A percentile compares a stretch with the other conserved stretches of the same genome.
Evolutionary conservation across 1,139 yeast genomes (phyloP).

Genomic region (Diutina catenulata): DNA sequence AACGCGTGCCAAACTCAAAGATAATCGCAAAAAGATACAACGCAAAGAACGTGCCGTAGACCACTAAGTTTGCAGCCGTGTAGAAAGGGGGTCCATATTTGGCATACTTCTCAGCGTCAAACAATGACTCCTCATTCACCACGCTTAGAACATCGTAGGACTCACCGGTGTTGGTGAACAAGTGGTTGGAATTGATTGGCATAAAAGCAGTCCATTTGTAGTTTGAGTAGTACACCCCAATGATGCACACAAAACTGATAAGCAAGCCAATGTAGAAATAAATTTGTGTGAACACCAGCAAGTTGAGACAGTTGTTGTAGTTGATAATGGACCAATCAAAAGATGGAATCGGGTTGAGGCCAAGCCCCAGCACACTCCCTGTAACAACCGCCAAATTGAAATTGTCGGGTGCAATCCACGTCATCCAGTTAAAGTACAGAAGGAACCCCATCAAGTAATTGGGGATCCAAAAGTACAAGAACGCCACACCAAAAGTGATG

Average conservation of each 20-base stretch:
- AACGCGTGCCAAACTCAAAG: conserved; percentile 8
- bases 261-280: conserved; percentile 31
- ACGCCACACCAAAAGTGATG: conserved; percentile 21
- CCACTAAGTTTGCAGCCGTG: conserved; percentile 33
- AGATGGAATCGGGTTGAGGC: conserved; percentile 41
- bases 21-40: conserved; percentile 8
- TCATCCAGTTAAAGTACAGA: conserved; percentile 49
- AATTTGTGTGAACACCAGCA: conserved; percentile 15
- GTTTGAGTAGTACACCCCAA: conserved; percentile 41
- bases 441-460: conserved; percentile 37
- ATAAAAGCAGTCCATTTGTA: conserved; percentile 39
- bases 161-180: conserved; percentile 38
- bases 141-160: conserved; percentile 29
- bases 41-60: conserved; percentile 1
- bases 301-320: conserved; percentile 22
- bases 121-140: conserved; percentile 23
- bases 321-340: conserved; percentile 37
- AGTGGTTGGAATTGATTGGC: conserved; percentile 40
- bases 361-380: conserved; percentile 40
- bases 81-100: conserved; percentile 46
- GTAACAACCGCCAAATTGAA: conserved; percentile 41
- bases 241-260: conserved; percentile 27
- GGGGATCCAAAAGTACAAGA: conserved; percentile 51
- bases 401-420: conserved; percentile 50
- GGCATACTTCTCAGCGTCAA: conserved; percentile 28